A percentile compares a stretch with the other conserved stretches of the same genome.
These are phyloP conservation scores for Linnemannia elongata DNA, from an alignment of 192 early-diverging fungal species.

Conservation along the genomic window DNA sequence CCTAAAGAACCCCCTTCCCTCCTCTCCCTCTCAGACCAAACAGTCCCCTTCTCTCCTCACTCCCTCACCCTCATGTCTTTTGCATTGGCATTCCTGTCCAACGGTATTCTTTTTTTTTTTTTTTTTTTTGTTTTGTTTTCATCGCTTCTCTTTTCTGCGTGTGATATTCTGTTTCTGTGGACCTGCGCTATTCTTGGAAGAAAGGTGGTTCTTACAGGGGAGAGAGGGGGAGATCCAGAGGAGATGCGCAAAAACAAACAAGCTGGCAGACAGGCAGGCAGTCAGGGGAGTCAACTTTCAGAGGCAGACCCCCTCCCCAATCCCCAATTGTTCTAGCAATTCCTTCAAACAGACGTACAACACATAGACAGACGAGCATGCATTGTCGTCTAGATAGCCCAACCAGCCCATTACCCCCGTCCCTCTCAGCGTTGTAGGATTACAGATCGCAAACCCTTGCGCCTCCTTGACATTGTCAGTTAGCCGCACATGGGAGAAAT, in stretches of 20 bases:
- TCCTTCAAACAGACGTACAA: no score
- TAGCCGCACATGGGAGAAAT: neutral
- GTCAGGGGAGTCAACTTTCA: neutral
- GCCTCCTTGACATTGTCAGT: neutral
- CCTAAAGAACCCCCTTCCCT: no score
- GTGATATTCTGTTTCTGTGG: neutral
- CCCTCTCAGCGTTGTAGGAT: neutral
- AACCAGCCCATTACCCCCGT: neutral
- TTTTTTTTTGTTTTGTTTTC: neutral
- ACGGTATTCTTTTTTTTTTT: neutral
- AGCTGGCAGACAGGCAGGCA: neutral
- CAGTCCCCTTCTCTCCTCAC: neutral
- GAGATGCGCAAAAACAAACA: neutral
- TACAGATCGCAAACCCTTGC: neutral
- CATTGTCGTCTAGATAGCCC: neutral
- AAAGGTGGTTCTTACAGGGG: neutral
- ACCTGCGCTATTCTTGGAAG: slow-evolving; percentile 2
- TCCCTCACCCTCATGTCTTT: neutral
- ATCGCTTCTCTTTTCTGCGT: neutral
- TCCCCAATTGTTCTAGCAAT: no score
- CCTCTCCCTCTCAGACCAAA: neutral
- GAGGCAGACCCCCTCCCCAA: no score
- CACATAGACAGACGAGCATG: no score
- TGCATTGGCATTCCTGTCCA: neutral
- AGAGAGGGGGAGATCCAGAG: neutral